phyloP scores from a whole-genome alignment of 371 early-diverging fungal genomes.

The Syncephalastrum racemosum region DNA sequence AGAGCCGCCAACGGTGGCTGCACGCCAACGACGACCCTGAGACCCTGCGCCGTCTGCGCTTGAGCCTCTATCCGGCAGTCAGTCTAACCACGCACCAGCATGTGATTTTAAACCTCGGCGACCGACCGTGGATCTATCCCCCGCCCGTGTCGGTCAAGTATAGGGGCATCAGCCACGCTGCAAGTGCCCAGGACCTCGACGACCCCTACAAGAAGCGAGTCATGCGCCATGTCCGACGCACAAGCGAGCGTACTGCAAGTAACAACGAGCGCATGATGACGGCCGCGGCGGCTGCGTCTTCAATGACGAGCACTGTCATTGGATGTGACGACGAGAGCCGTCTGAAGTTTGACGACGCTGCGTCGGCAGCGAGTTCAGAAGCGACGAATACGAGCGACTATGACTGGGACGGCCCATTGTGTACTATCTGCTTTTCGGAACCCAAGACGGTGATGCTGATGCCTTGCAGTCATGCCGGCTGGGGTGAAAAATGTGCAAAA shows the following conservation, averaged over 20 bases:
- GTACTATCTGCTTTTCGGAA: constrained; percentile 46
- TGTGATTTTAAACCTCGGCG: constrained; percentile 43
- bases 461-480: constrained; percentile 47
- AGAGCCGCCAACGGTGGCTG: constrained; percentile 2
- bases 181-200: constrained; percentile 12
- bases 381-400: constrained; percentile 2
- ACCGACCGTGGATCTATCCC: constrained; percentile 47
- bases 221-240: constrained; percentile 19
- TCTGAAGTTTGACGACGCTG: constrained; percentile 12
- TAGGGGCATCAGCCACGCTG: constrained; percentile 33
- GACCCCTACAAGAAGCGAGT: constrained; percentile 23
- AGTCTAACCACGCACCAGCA: constrained; percentile 50
- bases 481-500: constrained; percentile 40
- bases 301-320: neutral
- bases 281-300: too few relatives aligned
- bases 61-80: constrained; percentile 48
- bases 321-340: constrained; percentile 10
- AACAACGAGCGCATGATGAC: constrained; percentile 9
- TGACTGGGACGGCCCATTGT: constrained; percentile 39
- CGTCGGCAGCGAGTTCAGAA: neutral
- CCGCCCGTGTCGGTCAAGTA: constrained; percentile 32
- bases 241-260: constrained; percentile 16
- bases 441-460: constrained; percentile 37
- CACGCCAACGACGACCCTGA: neutral
- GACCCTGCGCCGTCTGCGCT: constrained; percentile 10